Evolutionary conservation across 2,329 filamentous ascomycete species (phyloP).

Genomic region (Phyllosticta citrichinensis): DNA sequence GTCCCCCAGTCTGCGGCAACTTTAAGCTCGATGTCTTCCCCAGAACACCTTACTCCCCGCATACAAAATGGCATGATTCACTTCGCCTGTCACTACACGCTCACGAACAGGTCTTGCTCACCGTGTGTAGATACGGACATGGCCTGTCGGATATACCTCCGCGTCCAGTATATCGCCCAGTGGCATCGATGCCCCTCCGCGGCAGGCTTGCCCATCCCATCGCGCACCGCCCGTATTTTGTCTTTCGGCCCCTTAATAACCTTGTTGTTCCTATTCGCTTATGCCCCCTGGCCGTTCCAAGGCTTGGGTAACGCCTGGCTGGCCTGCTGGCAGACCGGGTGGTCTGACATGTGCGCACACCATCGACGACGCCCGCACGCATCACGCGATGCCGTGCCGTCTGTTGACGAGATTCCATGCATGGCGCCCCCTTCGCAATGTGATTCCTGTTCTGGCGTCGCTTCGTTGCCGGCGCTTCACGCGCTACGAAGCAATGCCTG

Average conservation of each 20-base stretch:
- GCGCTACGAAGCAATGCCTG: too few species aligned
- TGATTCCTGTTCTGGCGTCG: too few species aligned
- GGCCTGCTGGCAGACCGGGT: not conserved
- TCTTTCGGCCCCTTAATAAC: not conserved
- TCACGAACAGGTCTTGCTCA: too few species aligned
- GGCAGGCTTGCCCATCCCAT: not conserved
- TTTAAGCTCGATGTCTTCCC: too few species aligned
- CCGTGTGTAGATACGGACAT: too few species aligned
- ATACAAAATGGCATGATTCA: too few species aligned
- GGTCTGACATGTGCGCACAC: not conserved
- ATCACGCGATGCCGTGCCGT: not conserved
- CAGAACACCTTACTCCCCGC: too few species aligned
- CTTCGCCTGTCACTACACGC: too few species aligned
- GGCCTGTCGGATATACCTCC: too few species aligned
- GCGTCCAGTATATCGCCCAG: not conserved
- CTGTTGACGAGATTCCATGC: not conserved
- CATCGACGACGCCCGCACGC: not conserved
- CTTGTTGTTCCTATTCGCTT: not conserved
- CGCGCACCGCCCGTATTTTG: not conserved
- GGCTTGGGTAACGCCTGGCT: not conserved
- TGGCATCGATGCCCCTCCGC: not conserved
- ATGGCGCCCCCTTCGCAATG: too few species aligned
- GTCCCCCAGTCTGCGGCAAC: too few species aligned
- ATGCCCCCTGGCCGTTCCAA: not conserved
- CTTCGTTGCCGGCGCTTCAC: too few species aligned